These are phyloP conservation scores for Tuctoria greenei DNA, from an alignment of 176 grass and related monocot genomes.

Conservation along the genomic window DNA sequence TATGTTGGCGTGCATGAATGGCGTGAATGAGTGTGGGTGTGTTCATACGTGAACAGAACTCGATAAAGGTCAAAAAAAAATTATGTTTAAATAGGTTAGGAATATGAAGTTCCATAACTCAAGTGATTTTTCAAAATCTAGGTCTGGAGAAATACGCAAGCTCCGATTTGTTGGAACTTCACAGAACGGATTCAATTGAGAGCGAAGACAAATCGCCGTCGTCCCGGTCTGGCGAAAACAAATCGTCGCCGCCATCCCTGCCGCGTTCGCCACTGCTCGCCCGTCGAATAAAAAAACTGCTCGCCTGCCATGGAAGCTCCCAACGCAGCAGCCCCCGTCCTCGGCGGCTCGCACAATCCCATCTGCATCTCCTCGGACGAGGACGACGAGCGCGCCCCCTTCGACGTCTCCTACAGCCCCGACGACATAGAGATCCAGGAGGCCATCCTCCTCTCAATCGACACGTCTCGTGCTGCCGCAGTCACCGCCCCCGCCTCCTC, in stretches of 20 bases:
- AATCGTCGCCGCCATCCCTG: background rate
- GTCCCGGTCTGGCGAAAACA: no score
- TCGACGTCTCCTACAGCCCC: background rate
- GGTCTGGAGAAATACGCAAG: no score
- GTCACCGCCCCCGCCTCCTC: background rate
- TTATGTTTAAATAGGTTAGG: no score
- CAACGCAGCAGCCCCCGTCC: background rate
- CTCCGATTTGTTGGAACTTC: no score
- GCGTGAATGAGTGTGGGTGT: no score
- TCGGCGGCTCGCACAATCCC: background rate
- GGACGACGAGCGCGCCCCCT: background rate
- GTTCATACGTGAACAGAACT: no score
- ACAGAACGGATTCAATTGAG: no score
- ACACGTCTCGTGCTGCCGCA: background rate
- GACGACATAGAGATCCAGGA: conserved; percentile 48
- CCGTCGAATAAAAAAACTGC: background rate
- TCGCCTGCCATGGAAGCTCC: background rate
- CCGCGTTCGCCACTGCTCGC: background rate
- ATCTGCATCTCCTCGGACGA: background rate
- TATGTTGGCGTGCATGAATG: no score
- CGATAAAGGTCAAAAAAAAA: no score
- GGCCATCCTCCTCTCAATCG: conserved; percentile 48
- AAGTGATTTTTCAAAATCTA: no score
- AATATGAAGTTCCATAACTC: no score
- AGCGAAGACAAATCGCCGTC: background rate